phyloP scores from a whole-genome alignment of 108 stramenopile genomes.

The Conticribra guillardii region DNA sequence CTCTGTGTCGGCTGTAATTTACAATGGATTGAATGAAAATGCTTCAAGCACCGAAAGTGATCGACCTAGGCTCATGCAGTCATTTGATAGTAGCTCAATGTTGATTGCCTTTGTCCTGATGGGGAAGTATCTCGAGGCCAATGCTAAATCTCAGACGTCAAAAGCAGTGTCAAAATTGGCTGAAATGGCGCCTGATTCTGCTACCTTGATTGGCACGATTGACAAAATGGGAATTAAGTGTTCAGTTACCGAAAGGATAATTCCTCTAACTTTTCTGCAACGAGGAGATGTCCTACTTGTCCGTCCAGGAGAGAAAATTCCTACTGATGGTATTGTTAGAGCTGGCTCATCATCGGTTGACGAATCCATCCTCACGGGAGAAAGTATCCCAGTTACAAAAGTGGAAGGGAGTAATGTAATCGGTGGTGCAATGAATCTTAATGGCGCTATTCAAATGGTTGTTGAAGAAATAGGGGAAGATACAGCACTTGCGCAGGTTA shows the following conservation, averaged over 20 bases:
- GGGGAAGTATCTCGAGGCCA: conserved; percentile 82
- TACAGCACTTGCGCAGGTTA: conserved; percentile 75
- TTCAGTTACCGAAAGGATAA: conserved; percentile 28
- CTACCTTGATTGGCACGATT: conserved; percentile 49
- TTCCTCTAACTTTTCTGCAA: conserved; percentile 49
- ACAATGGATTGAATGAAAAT: conserved; percentile 31
- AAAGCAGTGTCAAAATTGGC: conserved; percentile 53
- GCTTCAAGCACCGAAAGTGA: background rate
- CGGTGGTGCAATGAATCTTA: conserved; percentile 71
- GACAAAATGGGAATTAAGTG: conserved; percentile 11
- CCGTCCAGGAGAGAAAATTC: conserved; percentile 74
- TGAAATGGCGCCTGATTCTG: conserved; percentile 51
- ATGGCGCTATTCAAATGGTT: conserved; percentile 51
- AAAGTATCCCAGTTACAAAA: conserved; percentile 71
- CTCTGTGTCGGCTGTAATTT: conserved; percentile 55
- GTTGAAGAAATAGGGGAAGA: conserved; percentile 63
- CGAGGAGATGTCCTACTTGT: conserved; percentile 77
- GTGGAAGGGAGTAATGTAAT: conserved; percentile 53
- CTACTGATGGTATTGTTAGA: conserved; percentile 82
- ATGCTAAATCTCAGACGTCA: conserved; percentile 47
- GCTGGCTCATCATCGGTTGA: conserved; percentile 80
- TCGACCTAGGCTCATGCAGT: conserved; percentile 51
- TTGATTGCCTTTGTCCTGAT: conserved; percentile 77
- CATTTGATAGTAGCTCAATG: conserved; percentile 77
- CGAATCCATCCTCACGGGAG: conserved; percentile 89